Conservation (phyloP, 768 basidiomycete genomes). For the Panaeolus cyanescens region DNA sequence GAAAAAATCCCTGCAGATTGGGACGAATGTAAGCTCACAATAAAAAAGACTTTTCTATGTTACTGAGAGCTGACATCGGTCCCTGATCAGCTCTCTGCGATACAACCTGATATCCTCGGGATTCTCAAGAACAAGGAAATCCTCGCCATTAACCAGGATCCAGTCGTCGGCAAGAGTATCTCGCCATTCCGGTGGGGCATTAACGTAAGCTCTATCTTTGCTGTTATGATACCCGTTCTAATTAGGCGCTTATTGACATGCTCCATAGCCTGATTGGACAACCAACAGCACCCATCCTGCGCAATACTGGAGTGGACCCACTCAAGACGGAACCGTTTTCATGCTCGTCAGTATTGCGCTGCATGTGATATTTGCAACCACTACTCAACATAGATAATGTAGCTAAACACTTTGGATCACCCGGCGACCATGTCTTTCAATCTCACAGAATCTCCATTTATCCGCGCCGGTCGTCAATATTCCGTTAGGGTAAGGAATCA, state of each 20-base stretch:
- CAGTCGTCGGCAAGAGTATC: conserved; percentile 59
- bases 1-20: too few species aligned
- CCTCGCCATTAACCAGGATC: conserved; percentile 71
- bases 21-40: conserved; percentile 37
- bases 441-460: conserved; percentile 71
- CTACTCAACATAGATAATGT: too few species aligned
- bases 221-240: not conserved
- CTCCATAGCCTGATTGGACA: conserved; percentile 42
- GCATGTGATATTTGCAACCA: not conserved
- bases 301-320: conserved; percentile 70
- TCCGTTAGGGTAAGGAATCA: conserved; percentile 52
- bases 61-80: not conserved
- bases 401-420: conserved; percentile 64
- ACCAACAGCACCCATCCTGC: conserved; percentile 52
- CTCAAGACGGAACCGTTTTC: conserved; percentile 63
- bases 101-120: conserved; percentile 48
- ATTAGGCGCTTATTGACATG: not conserved
- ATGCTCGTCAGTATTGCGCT: conserved; percentile 54
- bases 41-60: too few species aligned
- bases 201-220: conserved; percentile 44
- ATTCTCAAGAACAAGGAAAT: conserved; percentile 67
- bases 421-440: conserved; percentile 62
- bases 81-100: conserved; percentile 43
- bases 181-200: conserved; percentile 73
- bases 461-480: conserved; percentile 66